A percentile compares a stretch with the other conserved stretches of the same genome.
Conservation (phyloP, 208 protist species). For the Trypanosoma rangeli region DNA sequence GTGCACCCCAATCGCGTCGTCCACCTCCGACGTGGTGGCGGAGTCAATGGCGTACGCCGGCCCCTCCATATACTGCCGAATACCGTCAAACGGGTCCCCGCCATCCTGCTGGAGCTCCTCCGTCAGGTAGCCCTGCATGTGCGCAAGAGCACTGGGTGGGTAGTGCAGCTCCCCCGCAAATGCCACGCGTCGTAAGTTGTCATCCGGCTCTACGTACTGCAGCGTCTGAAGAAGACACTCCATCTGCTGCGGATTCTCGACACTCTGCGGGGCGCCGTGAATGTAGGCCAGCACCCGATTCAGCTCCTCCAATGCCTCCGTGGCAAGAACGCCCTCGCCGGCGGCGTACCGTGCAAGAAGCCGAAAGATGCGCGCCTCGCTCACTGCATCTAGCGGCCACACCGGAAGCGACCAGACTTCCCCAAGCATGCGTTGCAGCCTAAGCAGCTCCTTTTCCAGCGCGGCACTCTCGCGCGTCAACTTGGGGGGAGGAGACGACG, state of each 20-base stretch:
- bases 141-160: constrained; percentile 58
- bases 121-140: constrained; percentile 43
- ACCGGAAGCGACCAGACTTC: constrained; percentile 63
- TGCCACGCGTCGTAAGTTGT: constrained; percentile 72
- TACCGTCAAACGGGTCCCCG: constrained; percentile 66
- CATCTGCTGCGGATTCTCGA: constrained; percentile 62
- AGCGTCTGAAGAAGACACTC: constrained; percentile 56
- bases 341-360: constrained; percentile 72
- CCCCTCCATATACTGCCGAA: constrained; percentile 43
- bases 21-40: constrained; percentile 88
- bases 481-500: not conserved
- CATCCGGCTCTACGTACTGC: constrained; percentile 56
- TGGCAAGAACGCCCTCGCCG: constrained; percentile 61
- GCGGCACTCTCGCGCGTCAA: constrained; percentile 4
- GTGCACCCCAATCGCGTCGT: constrained; percentile 86
- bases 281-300: constrained; percentile 46
- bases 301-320: constrained; percentile 58
- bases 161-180: constrained; percentile 70
- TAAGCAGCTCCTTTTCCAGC: constrained; percentile 52
- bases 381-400: constrained; percentile 58
- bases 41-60: constrained; percentile 88
- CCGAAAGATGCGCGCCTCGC: constrained; percentile 71
- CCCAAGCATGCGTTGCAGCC: constrained; percentile 55
- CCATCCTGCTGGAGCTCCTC: constrained; percentile 50
- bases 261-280: constrained; percentile 37